A percentile compares a stretch with the other conserved stretches of the same genome.
Conservation (phyloP, 2,329 filamentous ascomycete species). For the Ophiostoma himal-ulmi region DNA sequence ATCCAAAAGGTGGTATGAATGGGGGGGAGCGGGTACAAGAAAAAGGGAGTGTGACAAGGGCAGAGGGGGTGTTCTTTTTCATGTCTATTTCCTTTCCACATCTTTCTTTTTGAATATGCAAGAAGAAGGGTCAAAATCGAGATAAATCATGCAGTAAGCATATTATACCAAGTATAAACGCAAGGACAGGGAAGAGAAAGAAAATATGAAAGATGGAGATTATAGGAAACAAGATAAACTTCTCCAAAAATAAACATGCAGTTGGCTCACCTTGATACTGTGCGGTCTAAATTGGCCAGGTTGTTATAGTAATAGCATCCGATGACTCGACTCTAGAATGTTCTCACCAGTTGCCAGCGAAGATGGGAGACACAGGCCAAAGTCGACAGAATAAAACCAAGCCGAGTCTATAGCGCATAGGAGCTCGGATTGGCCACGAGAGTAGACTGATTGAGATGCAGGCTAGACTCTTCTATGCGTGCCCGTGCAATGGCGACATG, state of each 20-base stretch:
- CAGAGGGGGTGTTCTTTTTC: not conserved
- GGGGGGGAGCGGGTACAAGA: slow-evolving; percentile 14
- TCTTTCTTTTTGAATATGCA: not conserved
- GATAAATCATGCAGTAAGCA: slow-evolving; percentile 1
- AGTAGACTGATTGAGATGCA: not conserved
- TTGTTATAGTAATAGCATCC: not conserved
- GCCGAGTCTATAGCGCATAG: not conserved
- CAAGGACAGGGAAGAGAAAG: not conserved
- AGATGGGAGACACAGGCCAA: not conserved
- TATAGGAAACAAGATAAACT: not conserved
- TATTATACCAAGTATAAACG: not conserved
- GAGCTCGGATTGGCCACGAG: not conserved
- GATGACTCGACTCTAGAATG: not conserved
- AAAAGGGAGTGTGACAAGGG: not conserved
- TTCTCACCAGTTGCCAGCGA: not conserved
- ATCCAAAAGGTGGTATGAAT: not conserved
- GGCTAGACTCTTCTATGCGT: not conserved
- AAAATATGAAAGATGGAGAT: not conserved
- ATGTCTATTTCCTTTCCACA: not conserved
- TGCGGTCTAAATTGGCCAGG: not conserved
- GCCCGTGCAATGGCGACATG: not conserved
- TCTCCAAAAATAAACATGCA: not conserved
- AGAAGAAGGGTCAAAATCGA: not conserved
- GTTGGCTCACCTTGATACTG: not conserved
- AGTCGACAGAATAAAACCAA: not conserved